These are phyloP conservation scores for Crithidia acanthocephali DNA, from an alignment of 208 protist species.

Conservation along the genomic window DNA sequence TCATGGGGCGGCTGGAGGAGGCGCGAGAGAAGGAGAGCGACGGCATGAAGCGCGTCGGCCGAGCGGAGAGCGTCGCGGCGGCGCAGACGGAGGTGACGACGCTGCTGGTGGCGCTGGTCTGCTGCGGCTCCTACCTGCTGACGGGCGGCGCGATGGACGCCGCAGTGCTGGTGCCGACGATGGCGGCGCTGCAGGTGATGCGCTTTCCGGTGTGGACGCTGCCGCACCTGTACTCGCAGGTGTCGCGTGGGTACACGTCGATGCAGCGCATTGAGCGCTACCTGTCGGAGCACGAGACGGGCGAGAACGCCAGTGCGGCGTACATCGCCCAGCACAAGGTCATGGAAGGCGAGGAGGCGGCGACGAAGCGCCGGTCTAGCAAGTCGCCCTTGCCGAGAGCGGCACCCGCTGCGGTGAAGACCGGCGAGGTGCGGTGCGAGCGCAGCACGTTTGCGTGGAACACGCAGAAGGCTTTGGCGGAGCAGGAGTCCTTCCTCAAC, in stretches of 20 bases:
- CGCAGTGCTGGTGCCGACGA: conserved; percentile 68
- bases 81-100: conserved; percentile 63
- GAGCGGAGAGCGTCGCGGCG: conserved; percentile 52
- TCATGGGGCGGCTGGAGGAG: conserved; percentile 45
- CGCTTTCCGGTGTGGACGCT: conserved; percentile 73
- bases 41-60: conserved; percentile 40
- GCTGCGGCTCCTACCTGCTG: conserved; percentile 68
- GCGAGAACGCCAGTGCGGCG: conserved; percentile 21
- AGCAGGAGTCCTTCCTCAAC: conserved; percentile 15
- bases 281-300: conserved; percentile 39
- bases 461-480: conserved; percentile 13
- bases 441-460: conserved; percentile 36
- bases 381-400: neutral
- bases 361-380: neutral
- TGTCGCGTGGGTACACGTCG: conserved; percentile 57
- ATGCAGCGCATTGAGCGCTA: conserved; percentile 69
- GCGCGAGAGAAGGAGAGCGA: conserved; percentile 51
- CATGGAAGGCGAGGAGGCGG: conserved; percentile 1
- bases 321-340: conserved; percentile 20
- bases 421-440: conserved; percentile 31
- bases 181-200: conserved; percentile 75
- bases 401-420: conserved; percentile 3
- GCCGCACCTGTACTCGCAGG: conserved; percentile 62
- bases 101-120: conserved; percentile 64
- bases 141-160: conserved; percentile 60